phyloP scores from a whole-genome alignment of 345 rosid genomes.

The Alliaria petiolata region DNA sequence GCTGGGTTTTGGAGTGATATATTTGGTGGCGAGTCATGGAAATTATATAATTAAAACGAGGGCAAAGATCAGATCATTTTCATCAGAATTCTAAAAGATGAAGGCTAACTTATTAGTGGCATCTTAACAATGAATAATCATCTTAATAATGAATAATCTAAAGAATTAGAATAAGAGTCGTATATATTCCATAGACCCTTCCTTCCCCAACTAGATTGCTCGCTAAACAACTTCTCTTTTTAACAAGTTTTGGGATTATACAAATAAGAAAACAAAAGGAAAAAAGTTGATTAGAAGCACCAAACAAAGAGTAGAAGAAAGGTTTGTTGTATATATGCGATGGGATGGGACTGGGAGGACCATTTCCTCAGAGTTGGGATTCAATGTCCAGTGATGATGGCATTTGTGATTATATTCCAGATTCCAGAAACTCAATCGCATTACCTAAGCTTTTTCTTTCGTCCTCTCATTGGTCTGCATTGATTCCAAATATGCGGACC shows the following conservation, averaged over 20 bases:
- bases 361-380: neutral
- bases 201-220: neutral
- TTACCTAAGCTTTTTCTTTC: too few relatives aligned
- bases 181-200: neutral
- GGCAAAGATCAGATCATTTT: too few relatives aligned
- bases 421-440: slow-evolving; percentile 15
- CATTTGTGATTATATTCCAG: neutral
- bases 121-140: neutral
- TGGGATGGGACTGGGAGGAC: too few relatives aligned
- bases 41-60: neutral
- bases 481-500: slow-evolving; percentile 86
- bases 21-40: neutral
- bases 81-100: neutral
- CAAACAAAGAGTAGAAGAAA: slow-evolving; percentile 3
- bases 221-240: neutral
- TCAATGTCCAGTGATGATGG: slow-evolving; percentile 1
- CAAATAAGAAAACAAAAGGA: slow-evolving; percentile 4
- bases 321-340: neutral
- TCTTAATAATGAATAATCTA: neutral
- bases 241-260: slow-evolving; percentile 6
- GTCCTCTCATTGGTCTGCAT: slow-evolving; percentile 53
- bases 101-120: neutral
- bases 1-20: too few relatives aligned
- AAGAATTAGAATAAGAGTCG: neutral
- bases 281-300: neutral